Conservation (phyloP, 306 rosid species). For the Cyamopsis tetragonoloba region DNA sequence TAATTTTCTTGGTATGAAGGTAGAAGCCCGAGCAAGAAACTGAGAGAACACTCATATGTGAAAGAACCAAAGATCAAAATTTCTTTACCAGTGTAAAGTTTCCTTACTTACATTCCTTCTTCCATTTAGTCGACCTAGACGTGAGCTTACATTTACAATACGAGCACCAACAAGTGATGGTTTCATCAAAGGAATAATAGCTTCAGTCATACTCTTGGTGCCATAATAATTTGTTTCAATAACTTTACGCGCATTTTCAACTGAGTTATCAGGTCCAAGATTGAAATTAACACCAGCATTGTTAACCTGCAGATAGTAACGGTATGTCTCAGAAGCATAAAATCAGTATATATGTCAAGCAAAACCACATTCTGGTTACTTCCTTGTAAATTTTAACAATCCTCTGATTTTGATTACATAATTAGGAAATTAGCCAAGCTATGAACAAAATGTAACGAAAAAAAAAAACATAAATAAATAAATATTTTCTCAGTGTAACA, state of each 20-base stretch:
- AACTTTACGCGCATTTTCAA: conserved; percentile 34
- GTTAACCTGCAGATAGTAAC: conserved; percentile 28
- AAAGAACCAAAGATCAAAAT: background rate
- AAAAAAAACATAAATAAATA: conserved; percentile 3
- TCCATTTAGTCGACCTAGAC: conserved; percentile 73
- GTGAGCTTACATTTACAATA: conserved; percentile 35
- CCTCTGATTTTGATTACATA: background rate
- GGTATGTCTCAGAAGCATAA: conserved; percentile 16
- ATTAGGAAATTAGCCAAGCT: background rate
- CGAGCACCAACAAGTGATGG: conserved; percentile 34
- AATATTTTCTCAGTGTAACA: too few relatives aligned
- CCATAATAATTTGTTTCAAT: conserved; percentile 34
- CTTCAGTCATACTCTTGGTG: conserved; percentile 24
- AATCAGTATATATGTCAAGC: background rate
- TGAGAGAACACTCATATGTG: background rate
- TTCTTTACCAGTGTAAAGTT: background rate
- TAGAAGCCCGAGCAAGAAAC: background rate
- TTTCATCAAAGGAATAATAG: conserved; percentile 35
- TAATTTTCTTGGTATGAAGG: background rate
- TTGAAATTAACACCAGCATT: conserved; percentile 41
- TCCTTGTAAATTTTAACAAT: background rate
- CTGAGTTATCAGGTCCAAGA: conserved; percentile 39
- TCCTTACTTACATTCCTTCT: conserved; percentile 67
- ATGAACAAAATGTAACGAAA: background rate
- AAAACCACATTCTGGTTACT: background rate